These are phyloP conservation scores for Kodamaea arcana DNA, from an alignment of 1,139 yeast species.

Conservation along the genomic window DNA sequence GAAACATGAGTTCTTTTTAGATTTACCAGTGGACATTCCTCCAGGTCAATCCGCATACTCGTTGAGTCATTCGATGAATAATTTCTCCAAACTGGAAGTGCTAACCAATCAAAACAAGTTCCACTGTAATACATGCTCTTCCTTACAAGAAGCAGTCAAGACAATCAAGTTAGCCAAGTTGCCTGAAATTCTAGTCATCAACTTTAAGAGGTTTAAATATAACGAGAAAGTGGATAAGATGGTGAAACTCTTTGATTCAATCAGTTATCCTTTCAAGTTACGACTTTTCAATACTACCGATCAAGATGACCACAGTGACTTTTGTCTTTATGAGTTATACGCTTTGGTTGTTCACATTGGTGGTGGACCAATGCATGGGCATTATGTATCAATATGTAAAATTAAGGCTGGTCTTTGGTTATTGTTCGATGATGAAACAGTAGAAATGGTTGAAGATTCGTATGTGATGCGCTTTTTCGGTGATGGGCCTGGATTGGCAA, in stretches of 20 bases:
- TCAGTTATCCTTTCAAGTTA: slow-evolving; percentile 72
- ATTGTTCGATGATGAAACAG: slow-evolving; percentile 91
- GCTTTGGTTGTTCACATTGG: slow-evolving; percentile 93
- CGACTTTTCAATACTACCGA: slow-evolving; percentile 74
- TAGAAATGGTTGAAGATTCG: slow-evolving; percentile 79
- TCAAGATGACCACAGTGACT: slow-evolving; percentile 10
- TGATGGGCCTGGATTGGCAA: slow-evolving; percentile 81
- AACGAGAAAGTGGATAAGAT: slow-evolving; percentile 78
- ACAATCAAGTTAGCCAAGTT: slow-evolving; percentile 76
- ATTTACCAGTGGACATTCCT: slow-evolving; percentile 80
- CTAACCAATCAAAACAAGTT: slow-evolving; percentile 85
- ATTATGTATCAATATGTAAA: slow-evolving; percentile 83
- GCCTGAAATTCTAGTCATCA: slow-evolving; percentile 78
- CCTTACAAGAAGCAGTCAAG: slow-evolving; percentile 92
- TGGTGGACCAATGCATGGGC: slow-evolving; percentile 98
- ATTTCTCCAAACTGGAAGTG: slow-evolving; percentile 83
- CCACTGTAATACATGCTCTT: slow-evolving; percentile 86
- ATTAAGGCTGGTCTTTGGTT: slow-evolving; percentile 83
- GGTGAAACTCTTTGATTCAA: slow-evolving; percentile 82
- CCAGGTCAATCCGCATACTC: slow-evolving; percentile 59
- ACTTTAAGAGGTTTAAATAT: slow-evolving; percentile 87
- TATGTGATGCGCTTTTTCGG: slow-evolving; percentile 88
- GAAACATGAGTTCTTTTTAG: slow-evolving; percentile 82
- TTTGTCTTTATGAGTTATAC: slow-evolving; percentile 68
- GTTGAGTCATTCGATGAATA: slow-evolving; percentile 69